Conservation (phyloP, 257 asterid genomes). For the Solanum pinnatisectum region DNA sequence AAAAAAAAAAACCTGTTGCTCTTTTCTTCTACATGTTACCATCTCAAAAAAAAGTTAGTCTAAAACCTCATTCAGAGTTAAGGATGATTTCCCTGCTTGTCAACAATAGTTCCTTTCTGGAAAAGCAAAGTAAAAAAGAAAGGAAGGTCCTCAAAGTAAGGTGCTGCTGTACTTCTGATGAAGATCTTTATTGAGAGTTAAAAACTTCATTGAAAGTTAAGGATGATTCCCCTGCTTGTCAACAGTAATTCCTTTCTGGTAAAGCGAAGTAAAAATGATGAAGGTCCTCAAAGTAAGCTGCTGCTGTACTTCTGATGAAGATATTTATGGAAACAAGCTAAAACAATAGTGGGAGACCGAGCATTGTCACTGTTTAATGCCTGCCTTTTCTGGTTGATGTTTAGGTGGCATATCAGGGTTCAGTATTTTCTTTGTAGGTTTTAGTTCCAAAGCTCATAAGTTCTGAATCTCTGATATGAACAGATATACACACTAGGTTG, state of each 20-base stretch:
- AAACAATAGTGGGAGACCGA: not conserved
- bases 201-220: not conserved
- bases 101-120: not conserved
- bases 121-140: not conserved
- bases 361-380: not conserved
- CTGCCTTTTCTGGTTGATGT: not conserved
- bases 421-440: not conserved
- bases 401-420: not conserved
- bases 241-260: not conserved
- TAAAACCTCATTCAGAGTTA: not conserved
- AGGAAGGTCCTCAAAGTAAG: not conserved
- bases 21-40: not conserved
- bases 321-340: not conserved
- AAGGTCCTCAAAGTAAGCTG: not conserved
- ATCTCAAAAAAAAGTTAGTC: not conserved
- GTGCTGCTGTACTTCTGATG: not conserved
- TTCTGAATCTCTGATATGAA: not conserved
- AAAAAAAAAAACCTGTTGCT: not conserved
- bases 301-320: not conserved
- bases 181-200: not conserved
- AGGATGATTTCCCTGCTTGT: not conserved
- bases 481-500: not conserved
- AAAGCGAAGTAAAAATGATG: not conserved
- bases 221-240: not conserved
- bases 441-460: not conserved